Base-by-base conservation (phyloP, 2,329 filamentous ascomycete genomes). In the Cucurbitaria berberidis region DNA sequence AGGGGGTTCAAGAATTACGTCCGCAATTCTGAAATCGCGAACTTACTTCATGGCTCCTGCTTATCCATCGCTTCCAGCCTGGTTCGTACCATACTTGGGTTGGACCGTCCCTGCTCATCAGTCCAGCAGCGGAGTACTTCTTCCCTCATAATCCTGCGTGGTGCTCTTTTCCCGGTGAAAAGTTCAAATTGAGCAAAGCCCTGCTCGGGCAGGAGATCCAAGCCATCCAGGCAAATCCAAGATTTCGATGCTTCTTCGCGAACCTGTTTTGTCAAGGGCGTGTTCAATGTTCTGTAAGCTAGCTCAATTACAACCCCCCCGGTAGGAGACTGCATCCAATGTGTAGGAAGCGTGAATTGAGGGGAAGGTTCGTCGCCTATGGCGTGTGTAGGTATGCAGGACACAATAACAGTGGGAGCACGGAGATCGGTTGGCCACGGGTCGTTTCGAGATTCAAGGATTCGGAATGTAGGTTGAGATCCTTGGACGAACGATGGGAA, bases 181-280 rank as follows among this genome's bases (percentile, higher is more conserved):
- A 92, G 75, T 72, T 93, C 90, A 66, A 92, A 93, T 63, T 92
- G 89, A 0, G 89, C 89, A 70, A 89, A 90, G 0, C 87, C 89
- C 68, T 92, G 89, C 68, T 92, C 90, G 0, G 88, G 88, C 10
- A 93, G 74, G 27, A 91, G 79, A 61, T 93, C 89, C 15, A 93
- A 76, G 0, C 89, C 89, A 65, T 92, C 88, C 70, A 92, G 83
- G 9, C 89, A 81, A 0, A 91, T 86, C 89, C 89, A 93, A 29
- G 89, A 82, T 57, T 81, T 77, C 49, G 84, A 77, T n/a, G 84
- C 79, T 70, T 84, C 74, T 47, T 79, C 76, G 16, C 86, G 82
- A 48, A 89, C 85, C 64, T 93, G 89, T 27, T 81, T 80, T 19
- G 91, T 78, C 1, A 93, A 76, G 0, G 89, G 88, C 1, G 89